Evolutionary conservation across 495 filamentous ascomycete genomes (phyloP), one percentile per base, ranked within the genome.

Genomic region (Aspergillus leporis): DNA sequence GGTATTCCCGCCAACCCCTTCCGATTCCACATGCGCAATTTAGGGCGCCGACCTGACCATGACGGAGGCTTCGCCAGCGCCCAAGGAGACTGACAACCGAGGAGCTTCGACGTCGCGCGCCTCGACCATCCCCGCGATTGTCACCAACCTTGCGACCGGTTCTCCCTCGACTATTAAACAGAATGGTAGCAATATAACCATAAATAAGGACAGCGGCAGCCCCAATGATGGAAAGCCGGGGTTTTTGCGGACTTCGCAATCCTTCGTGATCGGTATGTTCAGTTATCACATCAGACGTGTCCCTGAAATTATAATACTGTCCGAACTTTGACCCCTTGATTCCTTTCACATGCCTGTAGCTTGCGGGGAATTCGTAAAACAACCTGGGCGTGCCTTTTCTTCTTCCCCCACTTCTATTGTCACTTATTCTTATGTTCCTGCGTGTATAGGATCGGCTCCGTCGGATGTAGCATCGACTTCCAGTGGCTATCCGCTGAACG

Each of bases 381-480:
- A 47, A 23, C 18, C 23, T 23, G 23, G 7, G 12, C 3, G 43
- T n/a, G 19, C 8, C n/a, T n/a, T 9, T n/a, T 23, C 3, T n/a
- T 21, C 4, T 23, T 10, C 21, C 7, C n/a, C n/a, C n/a, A n/a
- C n/a, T 12, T 5, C 1, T 10, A 13, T 22, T 2, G 43, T 23
- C 41, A 28, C 55, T 58, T 53, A 58, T 54, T 55, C 53, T 54
- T 51, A 40, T 51, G n/a, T 31, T 6, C 32, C 31, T n/a, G 9
- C 23, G 13, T 45, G 3, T 22, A 55, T 55, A 78, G 75, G 63
- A 22, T 71, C 72, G 47, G 62, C 55, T 40, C 53, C 62, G 13
- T 76, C 74, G 45, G 74, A 76, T 45, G 61, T 68, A 56, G 69
- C 70, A 23, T 77, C 74, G 7, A 69, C 64, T n/a, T 77, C 74